Percentiles rank a stretch among this genome's conserved stretches.
phyloP scores from a whole-genome alignment of 2,329 filamentous ascomycete genomes.

The Colletotrichum sojae region DNA sequence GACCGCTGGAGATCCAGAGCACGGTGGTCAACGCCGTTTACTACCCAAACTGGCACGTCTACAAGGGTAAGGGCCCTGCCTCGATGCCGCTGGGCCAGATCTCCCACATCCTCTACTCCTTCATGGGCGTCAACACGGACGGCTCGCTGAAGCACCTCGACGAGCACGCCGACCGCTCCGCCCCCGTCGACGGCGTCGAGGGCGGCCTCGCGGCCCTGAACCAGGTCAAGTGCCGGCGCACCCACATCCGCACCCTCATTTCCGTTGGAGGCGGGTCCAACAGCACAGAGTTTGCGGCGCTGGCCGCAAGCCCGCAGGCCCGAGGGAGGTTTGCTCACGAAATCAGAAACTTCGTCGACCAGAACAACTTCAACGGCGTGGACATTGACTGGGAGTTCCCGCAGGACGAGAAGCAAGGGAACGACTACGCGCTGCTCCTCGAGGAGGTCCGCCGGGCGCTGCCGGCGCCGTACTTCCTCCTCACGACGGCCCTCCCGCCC shows the following conservation, averaged over 20 bases:
- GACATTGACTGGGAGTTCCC: conserved; percentile 82
- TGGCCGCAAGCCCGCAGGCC: conserved; percentile 63
- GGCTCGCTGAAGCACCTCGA: conserved; percentile 60
- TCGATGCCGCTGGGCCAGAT: conserved; percentile 68
- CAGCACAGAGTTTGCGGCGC: conserved; percentile 72
- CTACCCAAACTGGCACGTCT: conserved; percentile 77
- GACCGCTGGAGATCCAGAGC: background rate
- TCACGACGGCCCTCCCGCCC: conserved; percentile 74
- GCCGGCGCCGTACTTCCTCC: conserved; percentile 68
- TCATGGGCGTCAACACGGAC: conserved; percentile 56
- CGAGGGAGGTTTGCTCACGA: conserved; percentile 69
- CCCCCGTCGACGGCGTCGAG: conserved; percentile 69
- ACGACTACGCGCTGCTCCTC: conserved; percentile 71
- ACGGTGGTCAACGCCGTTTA: conserved; percentile 62
- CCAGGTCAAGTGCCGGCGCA: conserved; percentile 70
- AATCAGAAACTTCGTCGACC: conserved; percentile 67
- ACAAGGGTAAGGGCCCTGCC: conserved; percentile 72
- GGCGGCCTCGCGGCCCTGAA: conserved; percentile 74
- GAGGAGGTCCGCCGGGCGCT: conserved; percentile 67
- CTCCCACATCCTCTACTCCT: conserved; percentile 77
- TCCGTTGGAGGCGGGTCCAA: conserved; percentile 76
- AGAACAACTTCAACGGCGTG: conserved; percentile 73
- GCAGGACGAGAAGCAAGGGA: conserved; percentile 64
- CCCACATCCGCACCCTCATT: conserved; percentile 70
- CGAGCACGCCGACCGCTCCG: conserved; percentile 74